Percentiles rank a stretch among this genome's conserved stretches.
Evolutionary conservation across 768 basidiomycete species (phyloP).

Genomic region (Mycena amicta): DNA sequence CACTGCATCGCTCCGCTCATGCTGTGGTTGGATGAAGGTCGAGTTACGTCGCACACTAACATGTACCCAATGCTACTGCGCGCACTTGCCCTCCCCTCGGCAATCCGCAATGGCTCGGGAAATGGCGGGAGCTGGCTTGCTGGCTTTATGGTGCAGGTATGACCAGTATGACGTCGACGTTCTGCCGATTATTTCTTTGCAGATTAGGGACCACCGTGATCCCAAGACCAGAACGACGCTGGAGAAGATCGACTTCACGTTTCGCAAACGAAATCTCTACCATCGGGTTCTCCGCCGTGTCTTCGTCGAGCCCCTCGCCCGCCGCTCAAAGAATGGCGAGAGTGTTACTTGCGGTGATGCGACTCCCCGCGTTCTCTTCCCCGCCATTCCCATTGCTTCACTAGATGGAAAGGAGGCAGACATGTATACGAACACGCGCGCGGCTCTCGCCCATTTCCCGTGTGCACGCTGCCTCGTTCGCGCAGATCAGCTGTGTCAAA

Average conservation of each 20-base stretch:
- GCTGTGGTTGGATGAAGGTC: too few relatives aligned
- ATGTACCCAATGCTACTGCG: constrained; percentile 12
- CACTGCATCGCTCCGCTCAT: constrained; percentile 14
- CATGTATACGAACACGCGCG: constrained; percentile 1
- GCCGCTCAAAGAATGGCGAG: background rate
- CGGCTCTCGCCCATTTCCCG: constrained; percentile 5
- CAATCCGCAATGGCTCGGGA: constrained; percentile 15
- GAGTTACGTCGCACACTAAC: too few relatives aligned
- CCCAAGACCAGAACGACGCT: constrained; percentile 1
- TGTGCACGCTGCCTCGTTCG: constrained; percentile 12
- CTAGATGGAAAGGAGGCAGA: constrained; percentile 14
- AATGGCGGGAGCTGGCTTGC: too few relatives aligned
- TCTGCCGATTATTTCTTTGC: background rate
- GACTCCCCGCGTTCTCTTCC: constrained; percentile 5
- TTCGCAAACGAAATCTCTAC: constrained; percentile 11
- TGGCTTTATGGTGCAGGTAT: constrained; percentile 8
- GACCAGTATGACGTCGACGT: background rate
- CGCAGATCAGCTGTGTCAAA: constrained; percentile 9
- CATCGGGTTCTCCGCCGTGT: constrained; percentile 4
- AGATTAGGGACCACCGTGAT: background rate
- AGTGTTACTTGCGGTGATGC: constrained; percentile 7
- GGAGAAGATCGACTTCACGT: constrained; percentile 2
- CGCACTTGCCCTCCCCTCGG: constrained; percentile 1
- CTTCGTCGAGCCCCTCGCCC: too few relatives aligned
- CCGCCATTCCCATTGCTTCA: constrained; percentile 2